These are phyloP conservation scores for Cinchona pubescens DNA, from an alignment of 257 asterid species.

Conservation along the genomic window DNA sequence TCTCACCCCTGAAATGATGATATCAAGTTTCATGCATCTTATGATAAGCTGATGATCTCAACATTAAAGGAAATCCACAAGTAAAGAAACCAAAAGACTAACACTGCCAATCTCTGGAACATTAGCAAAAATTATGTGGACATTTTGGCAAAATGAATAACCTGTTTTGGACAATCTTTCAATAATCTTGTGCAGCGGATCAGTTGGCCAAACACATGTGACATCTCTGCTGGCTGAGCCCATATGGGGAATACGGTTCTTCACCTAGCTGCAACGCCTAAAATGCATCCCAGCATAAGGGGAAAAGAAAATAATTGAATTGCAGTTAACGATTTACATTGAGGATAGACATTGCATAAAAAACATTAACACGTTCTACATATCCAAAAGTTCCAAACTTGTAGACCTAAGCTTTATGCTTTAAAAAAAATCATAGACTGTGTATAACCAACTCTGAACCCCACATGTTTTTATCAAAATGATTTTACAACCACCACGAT, in stretches of 20 bases:
- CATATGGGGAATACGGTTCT: constrained; percentile 59
- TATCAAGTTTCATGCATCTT: neutral
- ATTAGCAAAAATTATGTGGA: neutral
- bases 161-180: constrained; percentile 90
- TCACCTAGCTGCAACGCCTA: constrained; percentile 89
- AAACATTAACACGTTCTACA: neutral
- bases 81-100: constrained; percentile 3
- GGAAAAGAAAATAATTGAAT: neutral
- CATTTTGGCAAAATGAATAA: constrained; percentile 19
- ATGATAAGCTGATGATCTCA: neutral
- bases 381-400: neutral
- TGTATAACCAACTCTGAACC: neutral
- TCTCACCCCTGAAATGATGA: constrained; percentile 60
- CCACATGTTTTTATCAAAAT: neutral
- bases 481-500: neutral
- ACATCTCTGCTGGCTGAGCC: constrained; percentile 64
- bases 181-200: constrained; percentile 67
- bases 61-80: neutral
- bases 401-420: neutral
- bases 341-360: neutral
- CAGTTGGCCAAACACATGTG: constrained; percentile 87
- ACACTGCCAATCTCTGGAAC: neutral
- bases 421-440: neutral
- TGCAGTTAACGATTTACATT: neutral
- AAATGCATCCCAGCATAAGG: constrained; percentile 1